These are phyloP conservation scores for Astrothelium macrocarpum DNA, from an alignment of 495 filamentous ascomycete species.

Conservation along the genomic window DNA sequence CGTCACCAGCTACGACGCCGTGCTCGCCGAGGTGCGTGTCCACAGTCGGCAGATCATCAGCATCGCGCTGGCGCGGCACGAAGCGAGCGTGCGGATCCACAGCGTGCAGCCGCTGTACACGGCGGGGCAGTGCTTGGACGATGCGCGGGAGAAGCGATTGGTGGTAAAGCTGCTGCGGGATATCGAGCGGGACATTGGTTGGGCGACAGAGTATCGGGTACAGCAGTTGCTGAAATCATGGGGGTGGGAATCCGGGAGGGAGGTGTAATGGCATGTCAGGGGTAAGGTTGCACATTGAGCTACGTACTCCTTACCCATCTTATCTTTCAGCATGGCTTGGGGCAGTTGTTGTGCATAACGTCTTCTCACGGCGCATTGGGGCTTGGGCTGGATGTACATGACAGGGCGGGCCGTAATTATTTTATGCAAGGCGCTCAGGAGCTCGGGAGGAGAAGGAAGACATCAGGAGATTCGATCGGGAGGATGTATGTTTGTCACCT, in stretches of 20 bases:
- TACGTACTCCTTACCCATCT: not conserved
- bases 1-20: slow-evolving; percentile 45
- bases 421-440: not conserved
- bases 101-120: slow-evolving; percentile 53
- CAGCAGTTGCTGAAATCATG: slow-evolving; percentile 48
- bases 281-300: not conserved
- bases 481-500: too few species aligned
- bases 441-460: not conserved
- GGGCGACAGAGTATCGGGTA: slow-evolving; percentile 55
- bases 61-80: slow-evolving; percentile 46
- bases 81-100: slow-evolving; percentile 48
- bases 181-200: slow-evolving; percentile 50
- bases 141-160: slow-evolving; percentile 29
- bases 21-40: slow-evolving; percentile 42
- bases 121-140: slow-evolving; percentile 46
- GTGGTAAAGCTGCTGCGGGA: slow-evolving; percentile 46
- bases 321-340: not conserved
- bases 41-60: slow-evolving; percentile 51
- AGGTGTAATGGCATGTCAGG: not conserved
- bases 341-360: not conserved
- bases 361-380: too few species aligned
- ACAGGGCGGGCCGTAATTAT: too few species aligned
- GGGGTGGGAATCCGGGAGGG: slow-evolving; percentile 17
- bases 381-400: too few species aligned
- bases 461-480: too few species aligned